These are phyloP conservation scores for Aristolochia californica DNA, from an alignment of 164 flowering plant species.

Conservation along the genomic window DNA sequence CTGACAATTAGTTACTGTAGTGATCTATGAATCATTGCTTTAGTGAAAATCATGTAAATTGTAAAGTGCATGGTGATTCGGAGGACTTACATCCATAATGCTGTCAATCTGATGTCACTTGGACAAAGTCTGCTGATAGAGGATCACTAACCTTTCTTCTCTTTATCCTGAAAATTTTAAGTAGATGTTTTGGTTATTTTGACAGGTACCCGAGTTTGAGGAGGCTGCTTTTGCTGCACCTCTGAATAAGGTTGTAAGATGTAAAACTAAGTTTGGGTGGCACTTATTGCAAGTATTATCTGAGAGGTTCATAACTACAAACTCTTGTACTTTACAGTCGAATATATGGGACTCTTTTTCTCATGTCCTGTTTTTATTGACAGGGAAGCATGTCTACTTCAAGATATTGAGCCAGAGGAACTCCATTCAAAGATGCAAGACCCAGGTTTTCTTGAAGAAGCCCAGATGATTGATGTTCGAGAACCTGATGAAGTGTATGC, in stretches of 20 bases:
- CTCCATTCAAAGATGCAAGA: constrained; percentile 79
- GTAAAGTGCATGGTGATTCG: too few relatives aligned
- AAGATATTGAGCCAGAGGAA: constrained; percentile 57
- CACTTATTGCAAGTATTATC: constrained; percentile 87
- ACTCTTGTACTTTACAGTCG: not conserved
- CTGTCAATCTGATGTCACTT: too few relatives aligned
- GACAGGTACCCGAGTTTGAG: constrained; percentile 90
- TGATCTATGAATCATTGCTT: too few relatives aligned
- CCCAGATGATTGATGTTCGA: constrained; percentile 84
- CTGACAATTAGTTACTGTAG: too few relatives aligned
- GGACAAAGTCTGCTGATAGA: not conserved
- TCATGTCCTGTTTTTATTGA: not conserved
- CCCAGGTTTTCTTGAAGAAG: constrained; percentile 60
- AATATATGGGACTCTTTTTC: not conserved
- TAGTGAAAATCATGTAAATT: too few relatives aligned
- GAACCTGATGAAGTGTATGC: constrained; percentile 95
- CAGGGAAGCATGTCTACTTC: constrained; percentile 64
- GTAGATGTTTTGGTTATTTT: not conserved
- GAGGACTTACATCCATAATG: too few relatives aligned
- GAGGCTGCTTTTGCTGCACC: constrained; percentile 84
- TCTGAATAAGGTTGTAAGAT: constrained; percentile 55
- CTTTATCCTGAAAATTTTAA: not conserved
- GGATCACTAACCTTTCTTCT: not conserved
- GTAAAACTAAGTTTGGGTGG: constrained; percentile 88
- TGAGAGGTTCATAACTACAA: constrained; percentile 49